phyloP scores from a whole-genome alignment of 1,284 basidiomycete species.

The Ganoderma meredithae region DNA sequence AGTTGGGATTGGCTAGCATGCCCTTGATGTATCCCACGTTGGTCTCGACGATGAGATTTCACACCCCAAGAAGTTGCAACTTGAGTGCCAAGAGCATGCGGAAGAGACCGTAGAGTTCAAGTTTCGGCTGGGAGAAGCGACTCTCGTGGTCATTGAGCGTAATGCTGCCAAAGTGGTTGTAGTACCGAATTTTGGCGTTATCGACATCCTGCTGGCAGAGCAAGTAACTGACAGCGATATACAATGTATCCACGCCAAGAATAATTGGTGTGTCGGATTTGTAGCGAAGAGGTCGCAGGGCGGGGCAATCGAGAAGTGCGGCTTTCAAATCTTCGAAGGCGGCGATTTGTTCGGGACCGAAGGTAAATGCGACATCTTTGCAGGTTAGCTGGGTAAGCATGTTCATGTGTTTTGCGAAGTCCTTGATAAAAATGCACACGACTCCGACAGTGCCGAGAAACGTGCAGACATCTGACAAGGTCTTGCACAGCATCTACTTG shows the following conservation, averaged over 20 bases:
- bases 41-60: constrained; percentile 47
- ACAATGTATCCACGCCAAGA: not conserved
- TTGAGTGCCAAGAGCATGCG: constrained; percentile 35
- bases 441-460: constrained; percentile 37
- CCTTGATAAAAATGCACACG: constrained; percentile 30
- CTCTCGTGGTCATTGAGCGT: not conserved
- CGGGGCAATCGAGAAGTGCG: not conserved
- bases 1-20: constrained; percentile 52
- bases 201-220: not conserved
- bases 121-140: not conserved
- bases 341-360: not conserved
- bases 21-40: constrained; percentile 51
- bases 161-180: not conserved
- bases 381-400: constrained; percentile 26
- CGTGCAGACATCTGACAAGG: constrained; percentile 32
- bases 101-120: constrained; percentile 49
- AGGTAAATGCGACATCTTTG: constrained; percentile 31
- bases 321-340: not conserved
- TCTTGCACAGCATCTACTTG: constrained; percentile 35
- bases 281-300: not conserved
- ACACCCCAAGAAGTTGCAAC: constrained; percentile 39
- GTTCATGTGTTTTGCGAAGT: constrained; percentile 28
- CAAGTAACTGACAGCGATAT: not conserved
- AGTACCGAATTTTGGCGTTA: not conserved
- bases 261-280: not conserved